Percentiles rank a stretch among this genome's conserved stretches.
phyloP scores from a whole-genome alignment of 2,329 filamentous ascomycete species.

The Venturia asperata region DNA sequence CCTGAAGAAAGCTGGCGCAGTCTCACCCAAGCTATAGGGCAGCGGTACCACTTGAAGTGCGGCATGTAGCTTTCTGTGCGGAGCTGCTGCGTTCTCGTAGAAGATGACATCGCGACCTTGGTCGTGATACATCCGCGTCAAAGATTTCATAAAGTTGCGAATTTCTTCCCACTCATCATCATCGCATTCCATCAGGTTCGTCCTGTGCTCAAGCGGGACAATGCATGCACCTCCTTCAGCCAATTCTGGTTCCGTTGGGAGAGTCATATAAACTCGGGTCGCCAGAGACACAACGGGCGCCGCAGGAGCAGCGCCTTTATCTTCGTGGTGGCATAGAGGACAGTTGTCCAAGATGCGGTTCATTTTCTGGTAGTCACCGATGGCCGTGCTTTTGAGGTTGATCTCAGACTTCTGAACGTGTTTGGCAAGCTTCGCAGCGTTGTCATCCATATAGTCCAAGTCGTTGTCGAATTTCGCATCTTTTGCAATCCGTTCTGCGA shows the following conservation, averaged over 20 bases:
- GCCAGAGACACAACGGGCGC: constrained; percentile 82
- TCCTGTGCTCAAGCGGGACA: constrained; percentile 77
- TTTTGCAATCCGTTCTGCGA: constrained; percentile 90
- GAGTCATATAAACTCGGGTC: constrained; percentile 78
- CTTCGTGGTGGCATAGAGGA: constrained; percentile 87
- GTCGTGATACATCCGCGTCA: constrained; percentile 90
- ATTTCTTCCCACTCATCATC: constrained; percentile 99
- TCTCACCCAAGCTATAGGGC: constrained; percentile 84
- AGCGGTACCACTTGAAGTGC: constrained; percentile 81
- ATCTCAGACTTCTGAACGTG: constrained; percentile 81
- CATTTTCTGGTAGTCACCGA: constrained; percentile 83
- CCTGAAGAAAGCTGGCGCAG: constrained; percentile 86
- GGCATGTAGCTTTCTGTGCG: constrained; percentile 72
- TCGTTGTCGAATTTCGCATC: constrained; percentile 86
- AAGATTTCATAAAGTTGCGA: constrained; percentile 89
- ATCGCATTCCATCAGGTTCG: constrained; percentile 92
- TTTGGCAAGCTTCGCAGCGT: constrained; percentile 80
- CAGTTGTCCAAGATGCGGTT: constrained; percentile 80
- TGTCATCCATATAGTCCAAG: constrained; percentile 96
- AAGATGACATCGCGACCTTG: constrained; percentile 90
- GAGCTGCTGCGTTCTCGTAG: constrained; percentile 90
- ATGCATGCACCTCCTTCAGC: constrained; percentile 78
- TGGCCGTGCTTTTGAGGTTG: constrained; percentile 79
- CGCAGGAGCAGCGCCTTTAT: constrained; percentile 63
- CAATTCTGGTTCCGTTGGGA: constrained; percentile 84